Evolutionary conservation across 164 flowering plant genomes (phyloP).

Genomic region (Sedum album): DNA sequence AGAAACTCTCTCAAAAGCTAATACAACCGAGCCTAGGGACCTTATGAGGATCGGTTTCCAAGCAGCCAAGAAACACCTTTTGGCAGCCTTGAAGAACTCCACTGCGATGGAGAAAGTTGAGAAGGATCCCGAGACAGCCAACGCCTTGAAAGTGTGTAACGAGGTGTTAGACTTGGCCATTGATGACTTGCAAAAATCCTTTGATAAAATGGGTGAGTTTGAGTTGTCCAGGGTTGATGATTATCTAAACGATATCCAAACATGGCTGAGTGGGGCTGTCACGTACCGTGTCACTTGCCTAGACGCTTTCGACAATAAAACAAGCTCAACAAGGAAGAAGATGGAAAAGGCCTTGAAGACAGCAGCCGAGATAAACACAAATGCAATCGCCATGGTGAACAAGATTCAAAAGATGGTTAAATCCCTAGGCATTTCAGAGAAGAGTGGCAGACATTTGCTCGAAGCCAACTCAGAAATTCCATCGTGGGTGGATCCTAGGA

Average conservation of each 20-base stretch:
- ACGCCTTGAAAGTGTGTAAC: slow-evolving; percentile 31
- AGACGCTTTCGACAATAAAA: slow-evolving; percentile 54
- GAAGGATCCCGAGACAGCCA: slow-evolving; percentile 30
- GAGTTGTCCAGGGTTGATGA: slow-evolving; percentile 31
- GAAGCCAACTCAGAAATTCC: not conserved
- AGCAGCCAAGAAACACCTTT: slow-evolving; percentile 19
- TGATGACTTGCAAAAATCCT: slow-evolving; percentile 23
- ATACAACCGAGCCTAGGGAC: slow-evolving; percentile 39
- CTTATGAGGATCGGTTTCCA: slow-evolving; percentile 32
- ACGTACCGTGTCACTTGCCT: slow-evolving; percentile 70
- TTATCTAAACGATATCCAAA: slow-evolving; percentile 33
- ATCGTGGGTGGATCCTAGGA: slow-evolving; percentile 3
- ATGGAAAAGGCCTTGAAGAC: slow-evolving; percentile 31
- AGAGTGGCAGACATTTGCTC: not conserved
- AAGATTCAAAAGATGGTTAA: slow-evolving; percentile 10
- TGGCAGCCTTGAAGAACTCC: slow-evolving; percentile 23
- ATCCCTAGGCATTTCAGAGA: not conserved
- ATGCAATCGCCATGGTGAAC: slow-evolving; percentile 35
- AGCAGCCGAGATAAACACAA: slow-evolving; percentile 33
- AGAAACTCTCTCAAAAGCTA: slow-evolving; percentile 20
- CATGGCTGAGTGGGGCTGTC: slow-evolving; percentile 64
- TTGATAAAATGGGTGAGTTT: slow-evolving; percentile 19
- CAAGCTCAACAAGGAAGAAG: slow-evolving; percentile 36
- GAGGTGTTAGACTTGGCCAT: slow-evolving; percentile 29
- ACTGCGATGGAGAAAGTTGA: slow-evolving; percentile 14